phyloP scores from a whole-genome alignment of 1,284 basidiomycete genomes.

The Heterobasidion annosum region DNA sequence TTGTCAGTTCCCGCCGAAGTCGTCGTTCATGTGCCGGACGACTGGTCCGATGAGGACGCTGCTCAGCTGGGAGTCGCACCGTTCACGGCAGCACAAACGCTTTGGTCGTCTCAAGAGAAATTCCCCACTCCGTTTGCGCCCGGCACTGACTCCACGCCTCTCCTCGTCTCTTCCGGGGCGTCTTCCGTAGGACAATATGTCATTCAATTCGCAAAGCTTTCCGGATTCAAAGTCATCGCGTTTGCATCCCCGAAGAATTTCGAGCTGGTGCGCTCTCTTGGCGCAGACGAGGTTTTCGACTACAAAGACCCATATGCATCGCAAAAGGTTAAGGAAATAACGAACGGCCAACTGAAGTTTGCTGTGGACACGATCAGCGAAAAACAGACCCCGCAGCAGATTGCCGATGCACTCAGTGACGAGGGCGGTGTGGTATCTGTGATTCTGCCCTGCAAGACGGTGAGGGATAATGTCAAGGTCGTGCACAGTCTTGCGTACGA shows the following conservation, averaged over 20 bases:
- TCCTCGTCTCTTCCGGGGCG: conserved; percentile 28
- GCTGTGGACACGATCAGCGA: conserved; percentile 4
- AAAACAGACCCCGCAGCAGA: background rate
- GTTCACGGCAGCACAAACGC: conserved; percentile 18
- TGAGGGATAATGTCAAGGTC: background rate
- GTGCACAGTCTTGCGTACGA: conserved; percentile 1
- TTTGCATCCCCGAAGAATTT: conserved; percentile 27
- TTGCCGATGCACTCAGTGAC: conserved; percentile 2
- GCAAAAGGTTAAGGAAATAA: conserved; percentile 5
- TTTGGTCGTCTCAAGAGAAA: conserved; percentile 17
- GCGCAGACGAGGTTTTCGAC: conserved; percentile 31
- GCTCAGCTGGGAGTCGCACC: conserved; percentile 21
- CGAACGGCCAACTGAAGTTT: conserved; percentile 2
- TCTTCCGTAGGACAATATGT: conserved; percentile 26
- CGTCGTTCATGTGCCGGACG: conserved; percentile 20
- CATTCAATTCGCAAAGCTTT: conserved; percentile 29
- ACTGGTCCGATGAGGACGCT: conserved; percentile 20
- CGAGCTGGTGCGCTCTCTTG: conserved; percentile 20
- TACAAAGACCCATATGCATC: conserved; percentile 19
- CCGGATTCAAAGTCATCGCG: conserved; percentile 27
- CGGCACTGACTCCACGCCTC: conserved; percentile 6
- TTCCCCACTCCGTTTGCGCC: conserved; percentile 16
- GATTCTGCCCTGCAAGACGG: conserved; percentile 1
- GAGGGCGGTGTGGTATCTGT: conserved; percentile 3
- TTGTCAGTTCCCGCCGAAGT: conserved; percentile 14